A percentile compares a stretch with the other conserved stretches of the same genome.
Conservation (phyloP, 2,329 filamentous ascomycete genomes). For the Phialophora chinensis region DNA sequence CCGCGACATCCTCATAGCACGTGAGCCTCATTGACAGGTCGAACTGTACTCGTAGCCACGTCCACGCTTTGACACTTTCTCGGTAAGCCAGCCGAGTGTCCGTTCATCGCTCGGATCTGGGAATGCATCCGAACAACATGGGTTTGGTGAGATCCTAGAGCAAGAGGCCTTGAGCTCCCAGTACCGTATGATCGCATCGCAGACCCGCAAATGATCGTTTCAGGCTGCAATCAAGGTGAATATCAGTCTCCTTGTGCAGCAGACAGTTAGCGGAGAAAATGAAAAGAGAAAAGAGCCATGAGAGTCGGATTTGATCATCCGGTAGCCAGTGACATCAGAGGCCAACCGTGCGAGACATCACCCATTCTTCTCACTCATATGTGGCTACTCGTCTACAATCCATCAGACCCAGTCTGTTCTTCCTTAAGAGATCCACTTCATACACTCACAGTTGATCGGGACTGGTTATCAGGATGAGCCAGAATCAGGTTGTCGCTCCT, state of each 20-base stretch:
- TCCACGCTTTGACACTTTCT: neutral
- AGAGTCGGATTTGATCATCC: neutral
- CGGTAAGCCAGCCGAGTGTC: neutral
- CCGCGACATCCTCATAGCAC: too few relatives aligned
- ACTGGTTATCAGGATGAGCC: slow-evolving; percentile 20
- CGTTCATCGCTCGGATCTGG: neutral
- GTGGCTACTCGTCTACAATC: neutral
- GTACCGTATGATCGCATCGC: neutral
- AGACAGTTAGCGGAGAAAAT: neutral
- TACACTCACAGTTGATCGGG: neutral
- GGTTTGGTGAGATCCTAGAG: neutral
- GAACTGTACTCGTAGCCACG: neutral
- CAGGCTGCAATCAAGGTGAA: neutral
- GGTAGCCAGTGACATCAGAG: slow-evolving; percentile 21
- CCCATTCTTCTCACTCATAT: neutral
- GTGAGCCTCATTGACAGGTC: too few relatives aligned
- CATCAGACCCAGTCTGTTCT: neutral
- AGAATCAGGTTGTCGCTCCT: slow-evolving; percentile 19
- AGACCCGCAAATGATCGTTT: neutral
- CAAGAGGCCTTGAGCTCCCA: neutral
- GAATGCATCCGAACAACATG: neutral
- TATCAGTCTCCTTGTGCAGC: neutral
- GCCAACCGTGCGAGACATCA: slow-evolving; percentile 3
- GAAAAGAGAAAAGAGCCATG: neutral
- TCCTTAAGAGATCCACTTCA: neutral